Evolutionary conservation across 2,329 filamentous ascomycete genomes (phyloP), one percentile per base, ranked within the genome.

Genomic region (Cladosporium phlei): DNA sequence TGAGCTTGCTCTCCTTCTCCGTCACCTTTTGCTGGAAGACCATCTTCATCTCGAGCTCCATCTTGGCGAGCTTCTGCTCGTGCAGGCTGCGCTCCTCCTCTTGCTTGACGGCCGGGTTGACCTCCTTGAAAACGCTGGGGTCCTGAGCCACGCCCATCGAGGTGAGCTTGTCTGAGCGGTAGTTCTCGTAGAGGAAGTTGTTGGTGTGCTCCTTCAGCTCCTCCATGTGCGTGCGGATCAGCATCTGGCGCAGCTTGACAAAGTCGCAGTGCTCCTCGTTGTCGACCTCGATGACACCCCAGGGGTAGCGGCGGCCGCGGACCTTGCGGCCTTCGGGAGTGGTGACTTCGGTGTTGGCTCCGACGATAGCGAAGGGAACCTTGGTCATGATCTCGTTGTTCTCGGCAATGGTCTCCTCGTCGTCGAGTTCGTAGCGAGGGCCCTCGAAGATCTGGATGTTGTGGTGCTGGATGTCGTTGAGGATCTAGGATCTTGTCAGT

Each of bases 21-120:
- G 88, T 83, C 24, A 98, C 93, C 85, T 98, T 98, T 70, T 98
- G 93, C 71, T 97, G 93, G 88, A 98, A 98, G 59, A 98, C 93
- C 88, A 96, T 95, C 88, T 98, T 98, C 93, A 98, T 98, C 73
- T 98, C 93, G 65, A 89, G 83, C 73, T 98, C 93, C 93, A 98
- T 98, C 88, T 98, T 98, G 71, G 91, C 88, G 61, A 98, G 88
- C 79, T 98, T 98, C 79, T 96, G 90, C 75, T 98, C 93, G 79
- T 98, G 93, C 59, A 98, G 79, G 55, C 87, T 85, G 63, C 93
- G 88, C 78, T 98, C 93, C 75, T 98, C 93, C 71, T 98, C 93
- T 74, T 98, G 93, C 85, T 98, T 98, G 73, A 97, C 93, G 37
- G 93, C 91, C 54, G 93, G 93, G 81, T 98, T 98, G 79, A 98